Evolutionary conservation across 441 rosid species (phyloP).

Genomic region (Gossypium lobatum): DNA sequence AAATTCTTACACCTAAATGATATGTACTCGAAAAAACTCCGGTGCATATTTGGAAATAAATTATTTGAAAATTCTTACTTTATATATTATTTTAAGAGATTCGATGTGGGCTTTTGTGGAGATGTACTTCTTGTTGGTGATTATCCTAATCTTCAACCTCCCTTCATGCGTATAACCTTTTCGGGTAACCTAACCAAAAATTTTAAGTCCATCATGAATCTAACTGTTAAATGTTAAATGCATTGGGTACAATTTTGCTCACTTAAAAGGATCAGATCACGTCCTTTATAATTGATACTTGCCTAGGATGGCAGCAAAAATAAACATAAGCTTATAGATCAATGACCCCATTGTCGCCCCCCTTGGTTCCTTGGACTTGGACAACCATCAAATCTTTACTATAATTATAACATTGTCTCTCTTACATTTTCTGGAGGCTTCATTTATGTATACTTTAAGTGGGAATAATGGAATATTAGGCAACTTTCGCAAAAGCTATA

Average conservation of each 20-base stretch:
- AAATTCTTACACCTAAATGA: too few species aligned
- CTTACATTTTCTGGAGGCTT: background rate
- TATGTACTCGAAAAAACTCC: too few species aligned
- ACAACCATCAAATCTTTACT: background rate
- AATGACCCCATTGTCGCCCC: background rate
- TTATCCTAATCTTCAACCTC: too few species aligned
- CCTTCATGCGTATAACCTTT: too few species aligned
- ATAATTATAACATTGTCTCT: background rate
- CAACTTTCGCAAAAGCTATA: background rate
- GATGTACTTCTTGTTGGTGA: background rate
- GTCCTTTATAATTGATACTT: background rate
- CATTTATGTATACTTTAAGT: background rate
- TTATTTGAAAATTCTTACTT: too few species aligned
- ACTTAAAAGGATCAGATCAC: background rate
- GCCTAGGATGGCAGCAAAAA: background rate
- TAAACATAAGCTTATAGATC: background rate
- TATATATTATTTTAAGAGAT: background rate
- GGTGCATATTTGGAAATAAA: too few species aligned
- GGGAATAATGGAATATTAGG: slow-evolving; percentile 7
- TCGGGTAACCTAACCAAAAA: background rate
- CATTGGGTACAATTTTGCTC: background rate
- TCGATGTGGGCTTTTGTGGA: background rate
- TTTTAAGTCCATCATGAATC: background rate
- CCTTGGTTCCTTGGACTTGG: background rate
- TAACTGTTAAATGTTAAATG: background rate